Evolutionary conservation across 1,139 yeast species (phyloP), one percentile per base, ranked within the genome.

Genomic region (Blastobotrys aristatus): DNA sequence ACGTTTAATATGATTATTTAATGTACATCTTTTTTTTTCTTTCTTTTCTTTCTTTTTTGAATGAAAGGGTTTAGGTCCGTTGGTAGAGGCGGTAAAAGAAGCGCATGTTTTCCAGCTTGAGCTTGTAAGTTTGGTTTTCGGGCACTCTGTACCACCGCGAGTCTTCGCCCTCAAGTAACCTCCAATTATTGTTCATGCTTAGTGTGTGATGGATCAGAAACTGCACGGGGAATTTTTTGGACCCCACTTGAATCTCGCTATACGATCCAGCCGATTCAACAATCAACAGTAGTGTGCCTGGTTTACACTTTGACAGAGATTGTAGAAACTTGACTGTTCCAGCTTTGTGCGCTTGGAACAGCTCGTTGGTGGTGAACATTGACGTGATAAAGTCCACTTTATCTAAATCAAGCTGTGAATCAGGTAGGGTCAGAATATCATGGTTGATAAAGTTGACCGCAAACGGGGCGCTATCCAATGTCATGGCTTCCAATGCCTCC

Each of bases 201-300:
- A 88, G 67, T 1, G 86, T 73, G 43, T 84, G 85, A 60, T 88
- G 95, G 7, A 88, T 72, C 43, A 88, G 70, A 57, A 84, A 86
- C 56, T 86, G 90, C 1, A 88, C 83, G 0, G 96, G 96, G 67
- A 88, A 88, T 54, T 71, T 76, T 60, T 82, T 85, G 26, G 78
- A 66, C 1, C 96, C 96, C 32, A 88, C 74, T 1, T 80, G 76
- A 39, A 88, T 84, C 59, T 86, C 83, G 1, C 95, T 85, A 64
- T 82, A 88, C 3, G 95, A 84, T 0, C 96, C 96, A 0, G 96
- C 96, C 67, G 94, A 83, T 60, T 88, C 96, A 1, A 87, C 80
- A 34, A 88, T 79, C 42, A 88, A 70, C 33, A 88, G 66, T 31
- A 76, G 65, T 16, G 87, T 66, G 0, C 89, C 94, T 1, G 64